These are phyloP conservation scores for Micractinium sp. DNA, from an alignment of 139 green algal species.

Conservation along the genomic window DNA sequence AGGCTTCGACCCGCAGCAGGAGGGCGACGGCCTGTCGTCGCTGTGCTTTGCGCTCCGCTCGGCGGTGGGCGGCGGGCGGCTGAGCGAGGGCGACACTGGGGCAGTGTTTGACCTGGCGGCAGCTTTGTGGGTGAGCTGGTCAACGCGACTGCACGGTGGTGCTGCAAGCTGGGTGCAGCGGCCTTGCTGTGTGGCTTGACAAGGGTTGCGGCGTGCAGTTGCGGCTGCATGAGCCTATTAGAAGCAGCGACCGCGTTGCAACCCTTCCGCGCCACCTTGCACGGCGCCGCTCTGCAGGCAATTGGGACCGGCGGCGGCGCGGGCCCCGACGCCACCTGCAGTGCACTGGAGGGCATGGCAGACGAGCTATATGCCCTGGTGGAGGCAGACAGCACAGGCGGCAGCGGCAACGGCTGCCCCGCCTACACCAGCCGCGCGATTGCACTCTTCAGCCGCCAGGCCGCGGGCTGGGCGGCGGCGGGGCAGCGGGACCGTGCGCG, in stretches of 20 bases:
- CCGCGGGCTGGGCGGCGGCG: conserved; percentile 1
- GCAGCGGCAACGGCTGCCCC: background rate
- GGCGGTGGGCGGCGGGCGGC: background rate
- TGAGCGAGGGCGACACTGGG: background rate
- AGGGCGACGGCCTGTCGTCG: background rate
- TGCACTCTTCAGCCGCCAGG: background rate
- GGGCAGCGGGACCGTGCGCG: background rate
- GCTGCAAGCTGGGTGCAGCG: background rate
- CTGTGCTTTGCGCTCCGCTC: conserved; percentile 29
- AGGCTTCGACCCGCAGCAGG: background rate
- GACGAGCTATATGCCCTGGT: conserved; percentile 1
- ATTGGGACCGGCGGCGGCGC: background rate
- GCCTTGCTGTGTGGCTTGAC: background rate
- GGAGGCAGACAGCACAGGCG: background rate
- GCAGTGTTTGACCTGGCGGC: background rate
- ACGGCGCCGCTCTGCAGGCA: background rate
- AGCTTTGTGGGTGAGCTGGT: conserved; percentile 13
- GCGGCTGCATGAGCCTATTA: background rate
- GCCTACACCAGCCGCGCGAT: background rate
- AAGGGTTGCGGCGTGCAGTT: background rate
- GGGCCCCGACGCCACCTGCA: background rate
- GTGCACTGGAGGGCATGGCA: background rate
- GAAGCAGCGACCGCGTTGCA: background rate
- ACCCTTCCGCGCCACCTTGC: background rate
- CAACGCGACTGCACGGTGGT: background rate